Base-by-base conservation (phyloP, 345 rosid species). In the Hypericum perforatum region DNA sequence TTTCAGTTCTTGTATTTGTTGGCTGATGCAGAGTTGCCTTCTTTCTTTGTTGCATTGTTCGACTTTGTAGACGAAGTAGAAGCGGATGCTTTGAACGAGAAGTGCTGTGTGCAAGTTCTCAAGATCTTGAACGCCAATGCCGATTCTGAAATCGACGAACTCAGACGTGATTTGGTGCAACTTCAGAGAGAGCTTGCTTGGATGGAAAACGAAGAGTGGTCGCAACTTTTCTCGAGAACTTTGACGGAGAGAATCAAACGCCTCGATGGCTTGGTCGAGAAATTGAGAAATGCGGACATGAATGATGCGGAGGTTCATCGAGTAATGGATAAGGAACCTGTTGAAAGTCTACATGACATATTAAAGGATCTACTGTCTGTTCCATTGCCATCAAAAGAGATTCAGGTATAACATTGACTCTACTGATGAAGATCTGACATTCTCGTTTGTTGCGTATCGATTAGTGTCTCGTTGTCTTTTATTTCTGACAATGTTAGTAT, bases 41-140 rank as follows among this genome's bases (percentile, higher is more conserved):
- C 14, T 38, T 40, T 48, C 43, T 5, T 9, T 43, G 46, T 43
- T 11, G 12, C 12, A 9, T 43, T 43, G 41, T 64, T 29, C 59
- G 8, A 0, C 43, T 45, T 29, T 45, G 49, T 69, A 89, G 95
- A 85, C 62, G 63, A 64, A 47, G 56, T 81, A n/a, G 80, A 89
- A 45, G 95, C 76, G 57, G 63, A 74, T 56, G 75, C 71, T 11
- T 54, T 76, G 73, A 75, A 81, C 8, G 94, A 78, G 62, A 76
- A 61, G 54, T 76, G 14, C 16, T 78, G 95, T 68, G 58, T 70
- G 40, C 75, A 65, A 62, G 84, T 77, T 40, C 74, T 81, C 51
- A 53, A 70, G 72, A 66, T 81, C 11, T 60, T 83, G 75, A 76
- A 64, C 7, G 63, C 63, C 45, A 73, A 78, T 45, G 81, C 78